phyloP scores from a whole-genome alignment of 441 rosid species.

The Populus hybrid region DNA sequence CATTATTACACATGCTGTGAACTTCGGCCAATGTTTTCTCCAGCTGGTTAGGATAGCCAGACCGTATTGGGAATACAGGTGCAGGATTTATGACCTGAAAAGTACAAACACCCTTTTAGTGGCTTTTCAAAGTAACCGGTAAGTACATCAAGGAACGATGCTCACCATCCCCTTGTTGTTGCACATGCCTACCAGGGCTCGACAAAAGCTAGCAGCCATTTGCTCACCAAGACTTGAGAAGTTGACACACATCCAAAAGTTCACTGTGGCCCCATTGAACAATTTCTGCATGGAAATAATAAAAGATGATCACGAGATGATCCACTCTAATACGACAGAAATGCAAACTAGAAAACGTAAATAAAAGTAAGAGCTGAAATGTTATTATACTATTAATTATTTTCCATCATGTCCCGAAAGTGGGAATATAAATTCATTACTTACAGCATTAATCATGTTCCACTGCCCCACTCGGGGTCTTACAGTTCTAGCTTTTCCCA shows the following conservation, averaged over 20 bases:
- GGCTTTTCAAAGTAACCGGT: neutral
- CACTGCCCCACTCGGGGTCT: neutral
- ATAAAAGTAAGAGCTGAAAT: neutral
- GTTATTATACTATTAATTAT: no score
- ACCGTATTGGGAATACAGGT: neutral
- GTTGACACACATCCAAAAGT: neutral
- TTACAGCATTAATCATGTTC: conserved; percentile 2
- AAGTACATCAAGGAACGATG: neutral
- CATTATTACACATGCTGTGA: neutral
- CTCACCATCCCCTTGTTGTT: neutral
- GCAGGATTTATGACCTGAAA: neutral
- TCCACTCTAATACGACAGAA: no score
- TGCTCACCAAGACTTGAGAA: neutral
- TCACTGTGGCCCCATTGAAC: neutral
- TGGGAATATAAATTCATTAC: neutral
- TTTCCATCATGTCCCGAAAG: no score
- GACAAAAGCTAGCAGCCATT: neutral
- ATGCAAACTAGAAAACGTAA: neutral
- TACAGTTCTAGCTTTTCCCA: neutral
- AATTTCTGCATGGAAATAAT: neutral
- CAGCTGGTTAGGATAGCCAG: neutral
- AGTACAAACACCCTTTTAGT: neutral
- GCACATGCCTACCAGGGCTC: neutral
- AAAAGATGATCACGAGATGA: no score
- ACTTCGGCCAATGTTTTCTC: neutral